Percentiles rank a stretch among this genome's conserved stretches.
Evolutionary conservation across 78 protist species (phyloP).

Genomic region (Thecamonas trahens): DNA sequence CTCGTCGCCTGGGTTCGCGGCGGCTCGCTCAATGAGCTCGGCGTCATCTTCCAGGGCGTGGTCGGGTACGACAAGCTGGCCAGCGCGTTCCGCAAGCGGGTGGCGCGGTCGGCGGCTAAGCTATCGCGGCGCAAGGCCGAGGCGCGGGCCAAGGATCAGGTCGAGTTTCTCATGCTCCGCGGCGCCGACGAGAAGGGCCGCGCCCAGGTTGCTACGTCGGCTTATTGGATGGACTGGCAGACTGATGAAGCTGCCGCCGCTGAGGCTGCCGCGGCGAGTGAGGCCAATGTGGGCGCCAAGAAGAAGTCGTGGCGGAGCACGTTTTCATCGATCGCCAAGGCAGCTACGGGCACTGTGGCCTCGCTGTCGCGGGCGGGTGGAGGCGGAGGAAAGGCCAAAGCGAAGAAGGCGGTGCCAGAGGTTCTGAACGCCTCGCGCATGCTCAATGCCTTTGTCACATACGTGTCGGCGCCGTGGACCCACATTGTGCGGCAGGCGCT

Average conservation of each 20-base stretch:
- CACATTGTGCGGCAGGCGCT: too few relatives aligned
- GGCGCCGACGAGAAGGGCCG: conserved; percentile 9
- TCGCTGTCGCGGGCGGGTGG: background rate
- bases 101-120: too few relatives aligned
- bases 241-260: background rate
- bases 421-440: background rate
- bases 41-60: background rate
- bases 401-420: too few relatives aligned
- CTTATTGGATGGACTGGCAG: too few relatives aligned
- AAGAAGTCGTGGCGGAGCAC: too few relatives aligned
- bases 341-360: too few relatives aligned
- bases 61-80: background rate
- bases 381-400: background rate
- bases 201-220: background rate
- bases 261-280: background rate
- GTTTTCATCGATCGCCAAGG: too few relatives aligned
- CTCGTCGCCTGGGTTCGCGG: too few relatives aligned
- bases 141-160: background rate
- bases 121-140: too few relatives aligned
- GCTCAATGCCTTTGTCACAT: conserved; percentile 2
- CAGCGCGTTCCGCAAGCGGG: too few relatives aligned
- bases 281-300: background rate
- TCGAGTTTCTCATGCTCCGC: background rate
- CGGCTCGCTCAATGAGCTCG: too few relatives aligned
- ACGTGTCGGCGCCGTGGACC: background rate